Base-by-base conservation (phyloP, 1,284 basidiomycete genomes). In the Cryptococcus sp. region DNA sequence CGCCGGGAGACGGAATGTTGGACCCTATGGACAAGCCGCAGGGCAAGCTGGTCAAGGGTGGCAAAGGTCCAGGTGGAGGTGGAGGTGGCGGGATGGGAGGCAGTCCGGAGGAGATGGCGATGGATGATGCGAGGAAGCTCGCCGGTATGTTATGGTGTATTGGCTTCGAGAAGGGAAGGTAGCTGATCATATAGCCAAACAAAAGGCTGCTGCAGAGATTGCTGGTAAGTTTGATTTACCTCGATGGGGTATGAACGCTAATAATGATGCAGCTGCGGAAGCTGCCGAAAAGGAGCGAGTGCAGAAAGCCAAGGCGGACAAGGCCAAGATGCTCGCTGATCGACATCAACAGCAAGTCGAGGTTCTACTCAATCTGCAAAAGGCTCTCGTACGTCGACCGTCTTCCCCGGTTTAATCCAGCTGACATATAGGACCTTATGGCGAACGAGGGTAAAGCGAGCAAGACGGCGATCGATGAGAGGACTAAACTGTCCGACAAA, bases 141-240 rank as follows among this genome's bases (percentile, higher is more conserved):
- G 67, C 67, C 2, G 50, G 68, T 69, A 46, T 57, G 65, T 58
- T 24, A 5, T 19, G 9, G 21, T 2, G 18, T 18, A 5, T 36
- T 14, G 11, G 11, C 14, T 42, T 37, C 14, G 22, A 26, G 16
- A 14, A 22, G n/a, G 33, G 18, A 32, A 25, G 18, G 19, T 34
- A 4, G 26, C 35, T 44, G 37, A 36, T 43, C 19, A 21, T 1
- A 37, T 43, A 70, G 66, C 53, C 24, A 60, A 64, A 48, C 63
- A 65, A 39, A 69, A 69, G 47, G 66, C 69, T 16, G 65, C 65
- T 2, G 63, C 65, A 4, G 67, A 69, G 52, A 52, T 51, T 53
- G 65, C 65, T 22, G 62, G 63, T 63, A 31, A 55, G 62, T 58
- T 10, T 22, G 12, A 9, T 31, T 2, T 36, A 28, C 16, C 11